Conservation (phyloP, 352 stramenopile species). For the Ochromonadaceae sp. region DNA sequence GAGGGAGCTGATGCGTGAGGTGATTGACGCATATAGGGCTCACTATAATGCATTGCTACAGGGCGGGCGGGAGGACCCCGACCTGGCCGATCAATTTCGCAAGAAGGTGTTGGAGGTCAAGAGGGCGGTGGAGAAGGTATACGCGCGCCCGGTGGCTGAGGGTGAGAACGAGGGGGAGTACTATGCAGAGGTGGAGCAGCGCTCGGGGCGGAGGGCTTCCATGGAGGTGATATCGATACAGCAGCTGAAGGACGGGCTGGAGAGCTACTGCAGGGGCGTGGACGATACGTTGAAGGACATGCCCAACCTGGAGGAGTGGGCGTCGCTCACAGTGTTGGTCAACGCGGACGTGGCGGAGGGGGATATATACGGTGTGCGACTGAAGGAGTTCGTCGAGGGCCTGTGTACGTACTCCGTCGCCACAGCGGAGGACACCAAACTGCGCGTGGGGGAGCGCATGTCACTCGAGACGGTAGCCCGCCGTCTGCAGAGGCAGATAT, state of each 20-base stretch:
- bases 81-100: neutral
- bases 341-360: slow-evolving; percentile 1
- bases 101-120: neutral
- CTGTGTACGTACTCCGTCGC: neutral
- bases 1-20: neutral
- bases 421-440: neutral
- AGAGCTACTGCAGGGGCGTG: neutral
- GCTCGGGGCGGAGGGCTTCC: neutral
- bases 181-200: neutral
- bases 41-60: neutral
- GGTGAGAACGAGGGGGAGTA: neutral
- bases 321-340: neutral
- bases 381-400: neutral
- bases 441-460: neutral
- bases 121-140: neutral
- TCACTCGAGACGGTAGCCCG: neutral
- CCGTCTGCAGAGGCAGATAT: neutral
- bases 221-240: neutral
- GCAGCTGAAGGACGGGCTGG: neutral
- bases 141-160: neutral
- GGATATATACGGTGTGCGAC: neutral
- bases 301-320: slow-evolving; percentile 1
- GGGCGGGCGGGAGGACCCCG: neutral
- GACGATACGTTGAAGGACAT: neutral
- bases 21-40: slow-evolving; percentile 3